A percentile compares a stretch with the other conserved stretches of the same genome.
Conservation (phyloP, 495 filamentous ascomycete species). For the Neurospora cerealis region DNA sequence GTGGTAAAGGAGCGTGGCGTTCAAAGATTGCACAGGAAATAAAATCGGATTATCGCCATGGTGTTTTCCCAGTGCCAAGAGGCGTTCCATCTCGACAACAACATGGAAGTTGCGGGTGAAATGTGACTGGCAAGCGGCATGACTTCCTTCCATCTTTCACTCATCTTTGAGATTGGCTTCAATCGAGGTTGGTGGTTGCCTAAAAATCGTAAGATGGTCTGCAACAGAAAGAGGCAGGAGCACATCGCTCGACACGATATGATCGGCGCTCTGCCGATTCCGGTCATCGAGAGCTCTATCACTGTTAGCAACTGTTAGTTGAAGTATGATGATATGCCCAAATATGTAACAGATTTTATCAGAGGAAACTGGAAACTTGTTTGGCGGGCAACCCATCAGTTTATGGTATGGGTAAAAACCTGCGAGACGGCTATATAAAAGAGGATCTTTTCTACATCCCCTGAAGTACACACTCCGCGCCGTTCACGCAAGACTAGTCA, state of each 20-base stretch:
- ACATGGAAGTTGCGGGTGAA: not conserved
- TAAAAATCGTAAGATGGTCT: not conserved
- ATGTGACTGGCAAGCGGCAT: not conserved
- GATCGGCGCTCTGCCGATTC: not conserved
- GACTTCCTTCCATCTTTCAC: not conserved
- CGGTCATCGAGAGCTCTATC: not conserved
- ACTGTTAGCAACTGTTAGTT: not conserved
- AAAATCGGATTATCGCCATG: not conserved
- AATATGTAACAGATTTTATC: not conserved
- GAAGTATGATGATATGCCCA: not conserved
- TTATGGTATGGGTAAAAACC: not conserved
- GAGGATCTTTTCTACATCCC: not conserved
- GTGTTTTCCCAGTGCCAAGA: not conserved
- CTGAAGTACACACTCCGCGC: no score
- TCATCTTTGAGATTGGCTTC: not conserved
- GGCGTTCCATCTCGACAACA: not conserved
- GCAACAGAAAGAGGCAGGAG: not conserved
- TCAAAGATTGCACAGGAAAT: not conserved
- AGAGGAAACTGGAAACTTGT: rapidly evolving
- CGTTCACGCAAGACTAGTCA: not conserved
- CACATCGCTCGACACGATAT: not conserved
- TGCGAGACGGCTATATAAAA: not conserved
- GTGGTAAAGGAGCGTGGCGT: not conserved
- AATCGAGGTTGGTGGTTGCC: not conserved
- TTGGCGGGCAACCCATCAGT: not conserved